phyloP scores from a whole-genome alignment of 441 rosid genomes.

The Sinapis alba region DNA sequence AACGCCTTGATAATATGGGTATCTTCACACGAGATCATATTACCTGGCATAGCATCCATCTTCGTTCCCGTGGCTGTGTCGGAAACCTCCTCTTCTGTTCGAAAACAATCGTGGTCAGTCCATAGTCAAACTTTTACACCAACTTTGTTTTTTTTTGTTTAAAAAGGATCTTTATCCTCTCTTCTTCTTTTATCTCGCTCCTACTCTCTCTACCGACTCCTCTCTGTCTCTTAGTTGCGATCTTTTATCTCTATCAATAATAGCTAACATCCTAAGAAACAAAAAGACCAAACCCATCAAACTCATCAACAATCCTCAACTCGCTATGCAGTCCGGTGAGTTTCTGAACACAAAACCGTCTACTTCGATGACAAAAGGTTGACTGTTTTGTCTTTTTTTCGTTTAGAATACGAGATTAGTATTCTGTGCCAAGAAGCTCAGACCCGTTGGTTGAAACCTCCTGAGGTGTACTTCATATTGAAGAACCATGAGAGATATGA shows the following conservation, averaged over 20 bases:
- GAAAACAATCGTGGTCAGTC: too few relatives aligned
- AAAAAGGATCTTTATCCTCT: too few relatives aligned
- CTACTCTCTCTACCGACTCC: background rate
- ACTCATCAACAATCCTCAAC: background rate
- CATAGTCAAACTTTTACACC: too few relatives aligned
- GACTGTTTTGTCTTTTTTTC: constrained; percentile 7
- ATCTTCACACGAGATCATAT: too few relatives aligned
- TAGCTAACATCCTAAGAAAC: too few relatives aligned
- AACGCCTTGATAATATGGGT: too few relatives aligned
- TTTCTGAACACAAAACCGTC: background rate
- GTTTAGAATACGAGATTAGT: constrained; percentile 62
- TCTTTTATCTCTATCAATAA: background rate
- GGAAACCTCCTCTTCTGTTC: too few relatives aligned
- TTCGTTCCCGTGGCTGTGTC: too few relatives aligned
- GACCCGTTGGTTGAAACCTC: constrained; percentile 88
- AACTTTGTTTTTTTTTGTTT: too few relatives aligned
- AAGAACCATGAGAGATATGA: constrained; percentile 48
- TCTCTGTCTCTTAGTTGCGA: background rate
- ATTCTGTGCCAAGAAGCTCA: constrained; percentile 70
- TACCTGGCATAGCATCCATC: too few relatives aligned
- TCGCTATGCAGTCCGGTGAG: background rate
- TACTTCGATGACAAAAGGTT: background rate
- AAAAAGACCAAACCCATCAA: background rate
- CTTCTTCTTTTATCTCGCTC: background rate
- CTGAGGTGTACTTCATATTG: constrained; percentile 70